Evolutionary conservation across 345 rosid genomes (phyloP), one percentile per base, ranked within the genome.

Genomic region (Hibiscus syriacus): DNA sequence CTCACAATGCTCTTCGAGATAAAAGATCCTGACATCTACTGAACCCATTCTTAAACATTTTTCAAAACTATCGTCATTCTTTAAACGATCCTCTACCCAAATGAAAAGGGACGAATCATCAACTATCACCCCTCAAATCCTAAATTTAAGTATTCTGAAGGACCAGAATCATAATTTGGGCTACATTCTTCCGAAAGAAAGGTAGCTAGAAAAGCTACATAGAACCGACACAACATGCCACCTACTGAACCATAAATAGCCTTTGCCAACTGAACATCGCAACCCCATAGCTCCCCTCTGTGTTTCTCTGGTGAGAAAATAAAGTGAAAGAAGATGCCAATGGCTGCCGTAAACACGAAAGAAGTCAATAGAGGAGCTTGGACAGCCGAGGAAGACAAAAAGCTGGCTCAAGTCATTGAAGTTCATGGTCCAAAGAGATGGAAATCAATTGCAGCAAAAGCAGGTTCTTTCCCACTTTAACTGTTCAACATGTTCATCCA

Each of bases 351-450:
- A 32, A 68, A 22, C 13, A 76, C 67, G 77, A 80, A 67, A 76
- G 84, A 74, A 67, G 76, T 70, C 14, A 80, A 71, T 54, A 76
- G 76, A 79, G 85, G 81, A 58, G 78, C 76, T 9, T 84, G 86
- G 88, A 82, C 84, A 1, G 68, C 79, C 29, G 83, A 82, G 64
- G 88, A 84, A 70, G 84, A 84, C 71, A 70, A 39, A 39, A 82
- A 71, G 55, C 67, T 84, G 48, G 81, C 84, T 49, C 72, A 69
- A 49, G 71, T 67, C 25, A 79, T 82, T 55, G 72, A 80, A 54
- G 50, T 73, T 43, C 81, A 80, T 68, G 88, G 88, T 57, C 88
- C 84, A 16, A 76, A 48, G 67, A 80, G 73, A 65, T 84, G 86
- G 88, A 80, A 68, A 66, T 71, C 72, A 11, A 16, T 82, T 61